Conservation (phyloP, 495 filamentous ascomycete genomes). For the Staphylotrichum longicolle region DNA sequence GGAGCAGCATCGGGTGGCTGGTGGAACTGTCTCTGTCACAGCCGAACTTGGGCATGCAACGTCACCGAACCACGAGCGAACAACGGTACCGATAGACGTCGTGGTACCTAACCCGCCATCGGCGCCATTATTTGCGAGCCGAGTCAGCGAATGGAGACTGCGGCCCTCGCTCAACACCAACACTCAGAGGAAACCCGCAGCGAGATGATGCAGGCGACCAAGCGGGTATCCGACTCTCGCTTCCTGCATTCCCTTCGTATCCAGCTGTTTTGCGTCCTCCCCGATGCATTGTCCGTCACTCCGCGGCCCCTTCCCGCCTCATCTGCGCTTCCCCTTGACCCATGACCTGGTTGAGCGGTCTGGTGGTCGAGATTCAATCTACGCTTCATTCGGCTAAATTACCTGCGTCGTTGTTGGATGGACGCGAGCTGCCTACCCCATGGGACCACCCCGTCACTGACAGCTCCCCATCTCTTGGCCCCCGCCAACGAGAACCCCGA, state of each 20-base stretch:
- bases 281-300: not conserved
- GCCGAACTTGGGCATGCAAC: constrained; percentile 20
- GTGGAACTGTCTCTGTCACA: constrained; percentile 6
- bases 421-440: constrained; percentile 20
- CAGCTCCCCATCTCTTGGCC: constrained; percentile 23
- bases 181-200: not conserved
- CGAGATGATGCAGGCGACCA: constrained; percentile 16
- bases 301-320: constrained; percentile 16
- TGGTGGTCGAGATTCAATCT: constrained; percentile 31
- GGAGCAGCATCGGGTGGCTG: not conserved
- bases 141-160: constrained; percentile 10
- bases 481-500: constrained; percentile 7
- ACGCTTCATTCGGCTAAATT: constrained; percentile 37
- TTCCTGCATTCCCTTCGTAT: constrained; percentile 1
- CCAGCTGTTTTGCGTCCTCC: constrained; percentile 5
- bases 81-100: constrained; percentile 12
- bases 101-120: constrained; percentile 20
- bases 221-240: constrained; percentile 13
- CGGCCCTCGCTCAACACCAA: not conserved
- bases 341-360: constrained; percentile 34
- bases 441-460: constrained; percentile 14
- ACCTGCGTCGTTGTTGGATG: constrained; percentile 27
- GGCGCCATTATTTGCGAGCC: constrained; percentile 24
- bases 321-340: constrained; percentile 15
- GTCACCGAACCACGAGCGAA: constrained; percentile 14